phyloP scores from a whole-genome alignment of 2,329 filamentous ascomycete genomes.

The Stagonosporopsis vannaccii region DNA sequence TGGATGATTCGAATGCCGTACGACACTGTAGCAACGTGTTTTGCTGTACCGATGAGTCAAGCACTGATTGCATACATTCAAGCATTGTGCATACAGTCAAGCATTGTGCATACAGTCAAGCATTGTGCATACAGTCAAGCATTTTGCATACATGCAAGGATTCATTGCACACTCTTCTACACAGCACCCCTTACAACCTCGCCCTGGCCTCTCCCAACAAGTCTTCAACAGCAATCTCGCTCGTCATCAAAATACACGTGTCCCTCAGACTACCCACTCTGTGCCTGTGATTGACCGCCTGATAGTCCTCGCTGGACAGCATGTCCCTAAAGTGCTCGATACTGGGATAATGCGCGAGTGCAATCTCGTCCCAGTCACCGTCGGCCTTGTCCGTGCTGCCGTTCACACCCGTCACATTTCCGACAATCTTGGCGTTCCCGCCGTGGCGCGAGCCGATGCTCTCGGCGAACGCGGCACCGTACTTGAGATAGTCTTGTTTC shows the following conservation, averaged over 20 bases:
- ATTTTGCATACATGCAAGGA: neutral
- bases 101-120: too few species aligned
- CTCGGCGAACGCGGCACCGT: slow-evolving; percentile 62
- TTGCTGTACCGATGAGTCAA: too few species aligned
- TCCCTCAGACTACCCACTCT: slow-evolving; percentile 61
- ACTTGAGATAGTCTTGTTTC: slow-evolving; percentile 63
- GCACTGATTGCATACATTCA: too few species aligned
- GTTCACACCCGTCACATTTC: slow-evolving; percentile 53
- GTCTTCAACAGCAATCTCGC: slow-evolving; percentile 53
- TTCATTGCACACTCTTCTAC: neutral
- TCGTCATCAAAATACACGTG: slow-evolving; percentile 63
- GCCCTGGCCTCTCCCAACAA: slow-evolving; percentile 11
- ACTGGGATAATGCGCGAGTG: slow-evolving; percentile 69
- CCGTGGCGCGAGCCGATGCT: slow-evolving; percentile 62
- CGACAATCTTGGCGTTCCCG: slow-evolving; percentile 68
- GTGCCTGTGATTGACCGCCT: slow-evolving; percentile 62
- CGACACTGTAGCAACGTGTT: too few species aligned
- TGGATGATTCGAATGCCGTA: too few species aligned
- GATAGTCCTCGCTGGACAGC: slow-evolving; percentile 65
- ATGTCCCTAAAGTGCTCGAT: slow-evolving; percentile 69
- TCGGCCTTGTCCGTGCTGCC: slow-evolving; percentile 15
- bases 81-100: too few species aligned
- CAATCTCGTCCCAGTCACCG: slow-evolving; percentile 67
- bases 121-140: too few species aligned
- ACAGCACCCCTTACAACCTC: slow-evolving; percentile 14